Conservation (phyloP, 1,284 basidiomycete genomes). For the Malassezia caprae region DNA sequence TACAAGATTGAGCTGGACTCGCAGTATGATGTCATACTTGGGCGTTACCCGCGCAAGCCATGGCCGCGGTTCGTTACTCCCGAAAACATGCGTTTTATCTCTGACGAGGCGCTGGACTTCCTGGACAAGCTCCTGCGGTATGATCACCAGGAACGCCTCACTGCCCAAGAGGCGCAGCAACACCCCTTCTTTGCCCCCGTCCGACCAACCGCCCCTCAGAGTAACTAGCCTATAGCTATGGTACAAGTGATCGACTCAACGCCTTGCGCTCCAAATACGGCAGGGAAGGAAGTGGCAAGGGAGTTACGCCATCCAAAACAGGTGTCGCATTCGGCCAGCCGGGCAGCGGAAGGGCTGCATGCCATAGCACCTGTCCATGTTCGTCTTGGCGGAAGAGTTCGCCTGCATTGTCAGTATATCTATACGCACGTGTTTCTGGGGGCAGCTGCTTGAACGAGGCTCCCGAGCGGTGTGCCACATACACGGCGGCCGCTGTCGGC, state of each 20-base stretch:
- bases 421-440: conserved; percentile 16
- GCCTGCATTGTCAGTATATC: conserved; percentile 20
- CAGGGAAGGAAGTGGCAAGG: conserved; percentile 6
- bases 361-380: conserved; percentile 31
- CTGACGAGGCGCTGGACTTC: conserved; percentile 67
- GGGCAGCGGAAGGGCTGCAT: conserved; percentile 30
- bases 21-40: conserved; percentile 47
- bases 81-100: conserved; percentile 92
- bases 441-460: conserved; percentile 28
- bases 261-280: neutral
- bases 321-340: conserved; percentile 10
- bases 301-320: conserved; percentile 6
- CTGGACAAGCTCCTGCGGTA: conserved; percentile 90
- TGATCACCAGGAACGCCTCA: conserved; percentile 91
- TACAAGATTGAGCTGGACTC: conserved; percentile 59
- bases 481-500: conserved; percentile 20
- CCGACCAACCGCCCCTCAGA: conserved; percentile 3
- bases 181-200: conserved; percentile 45
- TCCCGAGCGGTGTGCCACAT: conserved; percentile 25
- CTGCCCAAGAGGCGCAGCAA: conserved; percentile 56
- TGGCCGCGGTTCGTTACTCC: conserved; percentile 53
- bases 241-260: neutral
- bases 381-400: conserved; percentile 28
- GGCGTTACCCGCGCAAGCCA: conserved; percentile 71
- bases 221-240: neutral